A percentile compares a stretch with the other conserved stretches of the same genome.
Conservation (phyloP, 2,329 filamentous ascomycete species). For the Thielaviopsis ethacetica region DNA sequence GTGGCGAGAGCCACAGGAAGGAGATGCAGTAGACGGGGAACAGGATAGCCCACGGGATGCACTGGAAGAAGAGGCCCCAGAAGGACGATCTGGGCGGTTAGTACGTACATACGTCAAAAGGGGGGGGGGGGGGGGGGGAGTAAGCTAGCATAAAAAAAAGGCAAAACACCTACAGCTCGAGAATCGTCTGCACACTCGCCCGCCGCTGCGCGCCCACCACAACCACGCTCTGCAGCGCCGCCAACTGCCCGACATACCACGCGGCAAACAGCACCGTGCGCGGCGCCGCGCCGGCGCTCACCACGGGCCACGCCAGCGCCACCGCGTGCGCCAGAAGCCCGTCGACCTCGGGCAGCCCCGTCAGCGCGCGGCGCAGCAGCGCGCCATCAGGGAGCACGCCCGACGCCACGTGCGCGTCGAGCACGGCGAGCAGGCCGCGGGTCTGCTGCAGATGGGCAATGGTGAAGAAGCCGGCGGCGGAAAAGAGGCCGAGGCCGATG, state of each 20-base stretch:
- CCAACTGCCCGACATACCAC: slow-evolving; percentile 14
- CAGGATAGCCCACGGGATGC: slow-evolving; percentile 14
- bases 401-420: not conserved
- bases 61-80: slow-evolving; percentile 16
- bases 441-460: slow-evolving; percentile 1
- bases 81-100: slow-evolving; percentile 12
- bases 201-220: slow-evolving; percentile 13
- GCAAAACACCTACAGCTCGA: slow-evolving; percentile 13
- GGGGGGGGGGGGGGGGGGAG: no score
- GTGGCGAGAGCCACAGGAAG: slow-evolving; percentile 14
- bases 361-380: slow-evolving; percentile 8
- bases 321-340: slow-evolving; percentile 12
- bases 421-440: slow-evolving; percentile 2
- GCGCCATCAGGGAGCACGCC: slow-evolving; percentile 3
- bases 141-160: no score
- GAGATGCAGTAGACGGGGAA: slow-evolving; percentile 15
- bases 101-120: not conserved
- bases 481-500: not conserved
- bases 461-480: slow-evolving; percentile 1
- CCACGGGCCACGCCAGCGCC: slow-evolving; percentile 13
- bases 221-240: slow-evolving; percentile 13
- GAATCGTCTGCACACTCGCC: slow-evolving; percentile 13
- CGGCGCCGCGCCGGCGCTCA: slow-evolving; percentile 9
- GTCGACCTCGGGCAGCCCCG: slow-evolving; percentile 13
- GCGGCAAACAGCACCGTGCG: slow-evolving; percentile 13